Evolutionary conservation across 345 rosid genomes (phyloP).

Genomic region (Tarenaya hassleriana): DNA sequence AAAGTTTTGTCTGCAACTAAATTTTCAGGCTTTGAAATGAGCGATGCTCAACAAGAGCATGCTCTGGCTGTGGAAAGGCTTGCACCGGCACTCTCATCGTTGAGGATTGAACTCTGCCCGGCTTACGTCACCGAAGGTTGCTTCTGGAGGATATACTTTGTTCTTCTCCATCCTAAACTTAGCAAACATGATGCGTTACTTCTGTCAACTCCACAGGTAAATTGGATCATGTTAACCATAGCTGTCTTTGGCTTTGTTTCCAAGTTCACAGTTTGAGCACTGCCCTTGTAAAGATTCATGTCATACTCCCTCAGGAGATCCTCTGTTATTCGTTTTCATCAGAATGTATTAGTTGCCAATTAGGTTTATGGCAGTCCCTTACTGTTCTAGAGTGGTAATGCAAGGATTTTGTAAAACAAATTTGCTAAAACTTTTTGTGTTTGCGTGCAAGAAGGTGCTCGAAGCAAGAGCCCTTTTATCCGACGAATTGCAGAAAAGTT

Average conservation of each 20-base stretch:
- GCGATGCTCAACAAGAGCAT: slow-evolving; percentile 76
- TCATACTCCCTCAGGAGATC: not conserved
- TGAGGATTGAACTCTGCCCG: slow-evolving; percentile 87
- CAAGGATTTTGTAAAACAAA: not conserved
- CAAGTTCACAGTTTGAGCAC: not conserved
- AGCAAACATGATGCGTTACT: slow-evolving; percentile 63
- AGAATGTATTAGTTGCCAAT: too few relatives aligned
- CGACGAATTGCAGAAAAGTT: slow-evolving; percentile 66
- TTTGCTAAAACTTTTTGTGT: not conserved
- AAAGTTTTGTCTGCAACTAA: not conserved
- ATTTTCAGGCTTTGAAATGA: slow-evolving; percentile 69
- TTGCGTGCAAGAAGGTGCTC: slow-evolving; percentile 37
- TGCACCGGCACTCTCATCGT: slow-evolving; percentile 65
- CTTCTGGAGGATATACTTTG: slow-evolving; percentile 97
- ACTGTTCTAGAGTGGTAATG: too few relatives aligned
- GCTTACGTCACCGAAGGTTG: slow-evolving; percentile 79
- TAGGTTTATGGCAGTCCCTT: too few relatives aligned
- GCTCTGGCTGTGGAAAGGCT: slow-evolving; percentile 66
- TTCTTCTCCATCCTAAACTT: slow-evolving; percentile 87
- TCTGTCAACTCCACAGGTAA: slow-evolving; percentile 81
- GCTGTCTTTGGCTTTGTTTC: not conserved
- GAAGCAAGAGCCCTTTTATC: slow-evolving; percentile 79
- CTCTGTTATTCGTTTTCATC: too few relatives aligned
- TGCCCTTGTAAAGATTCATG: not conserved
- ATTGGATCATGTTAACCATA: slow-evolving; percentile 15